Base-by-base conservation (phyloP, 768 basidiomycete genomes). In the Boletus speciosus region DNA sequence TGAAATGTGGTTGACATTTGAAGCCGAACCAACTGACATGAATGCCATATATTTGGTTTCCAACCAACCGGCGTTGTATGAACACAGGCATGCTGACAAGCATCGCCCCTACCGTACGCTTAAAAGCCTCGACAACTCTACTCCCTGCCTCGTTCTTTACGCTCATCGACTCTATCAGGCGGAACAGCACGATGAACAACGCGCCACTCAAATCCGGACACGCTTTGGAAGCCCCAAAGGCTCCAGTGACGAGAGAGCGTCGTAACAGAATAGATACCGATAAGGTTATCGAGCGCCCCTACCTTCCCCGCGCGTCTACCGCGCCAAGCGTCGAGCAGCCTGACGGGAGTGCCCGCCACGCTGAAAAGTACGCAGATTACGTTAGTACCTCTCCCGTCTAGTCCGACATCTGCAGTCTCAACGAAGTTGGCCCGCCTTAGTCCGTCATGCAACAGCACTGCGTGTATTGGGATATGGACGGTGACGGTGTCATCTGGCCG, bases 401-500 rank as follows among this genome's bases (percentile, higher is more conserved):
- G 10, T 21, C 11, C 21, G 10, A 6, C 14, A 25, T 12, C 19
- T 11, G 21, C 38, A 10, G 4, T 44, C 39, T 40, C 44, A 12
- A 45, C 15, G 39, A 50, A 27, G 16, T 23, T 4, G 19, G 9
- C 38, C 21, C n/a, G 45, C 5, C 16, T 12, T 44, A 73, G 64
- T 71, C 74, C 12, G 74, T 74, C 35, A 64, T 76, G 52, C 73
- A 77, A 54, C 73, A 76, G 43, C 76, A 77, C 54, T 69, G 68
- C 59, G 21, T 64, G 25, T 77, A 74, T 56, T 77, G 75, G 66
- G 76, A 78, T 49, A 59, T 52, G 8, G 73, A 77, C 56, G 31
- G 55, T 4, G 78, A 80, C 49, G 75, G 76, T 3, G 52, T 78
- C 42, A 73, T 80, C 47, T 78, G 74, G 73, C 78, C 77, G 5